A percentile compares a stretch with the other conserved stretches of the same genome.
These are phyloP conservation scores for Penicillium sp. DNA, from an alignment of 2,329 filamentous ascomycete genomes.

Conservation along the genomic window DNA sequence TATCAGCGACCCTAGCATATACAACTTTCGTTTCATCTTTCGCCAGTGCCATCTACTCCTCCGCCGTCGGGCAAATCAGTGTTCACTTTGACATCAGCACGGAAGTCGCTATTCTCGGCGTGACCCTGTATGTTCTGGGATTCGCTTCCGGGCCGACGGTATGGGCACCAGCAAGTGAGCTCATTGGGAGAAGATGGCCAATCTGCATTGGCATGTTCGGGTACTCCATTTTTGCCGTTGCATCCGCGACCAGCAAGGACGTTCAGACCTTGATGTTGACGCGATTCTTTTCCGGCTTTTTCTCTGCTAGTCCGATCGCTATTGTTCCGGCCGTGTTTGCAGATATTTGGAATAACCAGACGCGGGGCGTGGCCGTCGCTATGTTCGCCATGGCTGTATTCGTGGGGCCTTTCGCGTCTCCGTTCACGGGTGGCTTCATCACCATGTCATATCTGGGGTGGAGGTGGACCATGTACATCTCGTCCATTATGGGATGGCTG, in stretches of 20 bases:
- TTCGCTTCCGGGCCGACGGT: conserved; percentile 61
- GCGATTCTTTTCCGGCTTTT: conserved; percentile 49
- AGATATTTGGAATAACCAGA: conserved; percentile 51
- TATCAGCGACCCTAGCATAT: conserved; percentile 36
- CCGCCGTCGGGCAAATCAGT: conserved; percentile 57
- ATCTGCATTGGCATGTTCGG: conserved; percentile 44
- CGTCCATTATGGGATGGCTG: conserved; percentile 53
- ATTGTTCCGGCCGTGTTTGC: conserved; percentile 47
- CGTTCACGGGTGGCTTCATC: conserved; percentile 53
- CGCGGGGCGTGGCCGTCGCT: conserved; percentile 45
- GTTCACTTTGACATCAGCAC: conserved; percentile 46
- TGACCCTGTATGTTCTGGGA: conserved; percentile 50
- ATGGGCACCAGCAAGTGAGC: conserved; percentile 62
- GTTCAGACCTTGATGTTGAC: conserved; percentile 44
- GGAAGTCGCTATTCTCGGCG: conserved; percentile 47
- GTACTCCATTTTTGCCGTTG: conserved; percentile 48
- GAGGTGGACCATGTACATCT: conserved; percentile 54
- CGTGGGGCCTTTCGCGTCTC: conserved; percentile 49
- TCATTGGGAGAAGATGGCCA: conserved; percentile 57
- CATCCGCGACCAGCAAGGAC: conserved; percentile 43
- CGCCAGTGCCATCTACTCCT: conserved; percentile 64
- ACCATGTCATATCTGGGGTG: conserved; percentile 49
- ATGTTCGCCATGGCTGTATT: conserved; percentile 52
- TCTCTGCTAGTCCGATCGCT: conserved; percentile 44
- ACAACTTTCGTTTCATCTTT: conserved; percentile 53